Conservation (phyloP, 2,329 filamentous ascomycete species). For the Botrytis tulipae region DNA sequence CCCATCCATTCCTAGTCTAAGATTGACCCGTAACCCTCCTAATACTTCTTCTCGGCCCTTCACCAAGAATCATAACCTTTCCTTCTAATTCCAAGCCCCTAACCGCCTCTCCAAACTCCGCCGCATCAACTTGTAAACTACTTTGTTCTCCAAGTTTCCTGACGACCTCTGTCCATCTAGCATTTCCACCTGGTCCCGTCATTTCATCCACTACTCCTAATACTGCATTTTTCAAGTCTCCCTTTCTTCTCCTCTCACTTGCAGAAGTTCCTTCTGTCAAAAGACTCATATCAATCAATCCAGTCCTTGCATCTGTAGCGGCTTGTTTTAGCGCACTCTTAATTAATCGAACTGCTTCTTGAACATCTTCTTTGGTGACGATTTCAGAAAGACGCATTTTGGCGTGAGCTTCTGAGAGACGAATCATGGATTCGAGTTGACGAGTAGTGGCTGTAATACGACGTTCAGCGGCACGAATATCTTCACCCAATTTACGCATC, state of each 20-base stretch:
- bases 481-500: slow-evolving; percentile 90
- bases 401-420: slow-evolving; percentile 90
- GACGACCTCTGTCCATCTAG: slow-evolving; percentile 76
- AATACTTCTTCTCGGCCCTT: slow-evolving; percentile 79
- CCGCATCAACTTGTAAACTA: slow-evolving; percentile 68
- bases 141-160: slow-evolving; percentile 69
- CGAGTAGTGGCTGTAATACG: slow-evolving; percentile 96
- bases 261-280: slow-evolving; percentile 92
- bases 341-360: slow-evolving; percentile 89
- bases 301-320: slow-evolving; percentile 87
- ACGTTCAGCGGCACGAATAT: slow-evolving; percentile 83
- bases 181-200: slow-evolving; percentile 63
- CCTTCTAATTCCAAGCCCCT: slow-evolving; percentile 82
- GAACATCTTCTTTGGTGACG: slow-evolving; percentile 79
- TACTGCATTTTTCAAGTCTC: slow-evolving; percentile 80
- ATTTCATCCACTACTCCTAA: slow-evolving; percentile 77
- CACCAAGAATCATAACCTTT: slow-evolving; percentile 73
- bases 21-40: slow-evolving; percentile 65
- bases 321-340: slow-evolving; percentile 93
- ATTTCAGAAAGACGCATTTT: slow-evolving; percentile 85
- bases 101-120: slow-evolving; percentile 82
- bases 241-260: slow-evolving; percentile 77
- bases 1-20: slow-evolving; percentile 27
- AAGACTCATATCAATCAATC: slow-evolving; percentile 94
- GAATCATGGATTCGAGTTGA: slow-evolving; percentile 98